These are phyloP conservation scores for Prunus padus DNA, from an alignment of 306 rosid species.

Conservation along the genomic window DNA sequence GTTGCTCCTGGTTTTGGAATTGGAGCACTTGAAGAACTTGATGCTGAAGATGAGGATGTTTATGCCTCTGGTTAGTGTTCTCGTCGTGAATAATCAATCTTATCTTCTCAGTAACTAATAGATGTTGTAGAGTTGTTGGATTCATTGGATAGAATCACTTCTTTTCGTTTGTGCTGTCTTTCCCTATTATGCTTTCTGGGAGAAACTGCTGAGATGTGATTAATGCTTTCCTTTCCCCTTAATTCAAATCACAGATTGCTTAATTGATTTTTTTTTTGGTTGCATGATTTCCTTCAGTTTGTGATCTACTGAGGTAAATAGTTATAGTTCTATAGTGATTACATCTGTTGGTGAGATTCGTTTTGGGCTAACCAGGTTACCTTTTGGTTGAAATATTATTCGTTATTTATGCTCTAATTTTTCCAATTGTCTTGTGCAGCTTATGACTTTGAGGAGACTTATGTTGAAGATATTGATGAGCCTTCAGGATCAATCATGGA, in stretches of 20 bases:
- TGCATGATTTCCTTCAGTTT: background rate
- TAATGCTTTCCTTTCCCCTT: background rate
- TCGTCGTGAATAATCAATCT: background rate
- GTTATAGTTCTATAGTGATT: background rate
- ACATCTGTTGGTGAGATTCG: background rate
- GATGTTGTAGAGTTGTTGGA: slow-evolving; percentile 17
- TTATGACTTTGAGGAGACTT: slow-evolving; percentile 70
- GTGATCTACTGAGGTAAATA: background rate
- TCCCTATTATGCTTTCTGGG: background rate
- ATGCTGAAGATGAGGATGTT: slow-evolving; percentile 93
- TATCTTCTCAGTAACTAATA: background rate
- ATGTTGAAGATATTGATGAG: slow-evolving; percentile 74
- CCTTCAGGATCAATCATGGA: slow-evolving; percentile 58
- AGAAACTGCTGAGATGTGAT: background rate
- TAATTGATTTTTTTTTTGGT: background rate
- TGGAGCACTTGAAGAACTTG: slow-evolving; percentile 97
- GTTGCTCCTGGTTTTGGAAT: slow-evolving; percentile 97
- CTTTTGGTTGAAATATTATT: background rate
- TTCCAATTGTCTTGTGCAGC: slow-evolving; percentile 41
- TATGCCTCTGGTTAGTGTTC: slow-evolving; percentile 68
- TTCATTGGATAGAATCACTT: slow-evolving; percentile 10
- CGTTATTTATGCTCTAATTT: slow-evolving; percentile 11
- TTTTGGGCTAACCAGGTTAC: background rate
- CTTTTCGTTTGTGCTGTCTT: background rate
- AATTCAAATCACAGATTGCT: background rate